These are phyloP conservation scores for Hypomontagnella submonticulosa DNA, from an alignment of 495 filamentous ascomycete genomes.

Conservation along the genomic window DNA sequence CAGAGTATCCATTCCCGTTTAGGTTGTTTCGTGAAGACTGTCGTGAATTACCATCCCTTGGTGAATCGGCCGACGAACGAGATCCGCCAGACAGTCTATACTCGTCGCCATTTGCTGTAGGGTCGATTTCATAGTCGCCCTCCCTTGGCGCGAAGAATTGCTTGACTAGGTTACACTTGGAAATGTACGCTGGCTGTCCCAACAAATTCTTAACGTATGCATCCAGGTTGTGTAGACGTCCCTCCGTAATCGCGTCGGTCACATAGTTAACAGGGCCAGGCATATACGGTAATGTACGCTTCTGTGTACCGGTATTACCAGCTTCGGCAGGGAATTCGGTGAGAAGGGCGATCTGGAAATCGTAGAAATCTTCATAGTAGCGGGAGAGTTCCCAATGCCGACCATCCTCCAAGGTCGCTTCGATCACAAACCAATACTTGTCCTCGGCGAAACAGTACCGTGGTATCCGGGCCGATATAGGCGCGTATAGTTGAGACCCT, in stretches of 20 bases:
- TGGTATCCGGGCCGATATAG: slow-evolving; percentile 83
- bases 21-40: slow-evolving; percentile 81
- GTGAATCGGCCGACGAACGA: slow-evolving; percentile 72
- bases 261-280: slow-evolving; percentile 97
- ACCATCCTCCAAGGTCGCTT: slow-evolving; percentile 90
- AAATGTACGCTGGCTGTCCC: slow-evolving; percentile 83
- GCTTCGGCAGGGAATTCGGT: slow-evolving; percentile 95
- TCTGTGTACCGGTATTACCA: slow-evolving; percentile 78
- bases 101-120: slow-evolving; percentile 70
- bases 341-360: slow-evolving; percentile 95
- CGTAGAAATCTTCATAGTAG: slow-evolving; percentile 98
- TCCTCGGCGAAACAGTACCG: slow-evolving; percentile 96
- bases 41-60: slow-evolving; percentile 67
- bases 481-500: slow-evolving; percentile 59
- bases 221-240: slow-evolving; percentile 88
- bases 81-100: slow-evolving; percentile 77
- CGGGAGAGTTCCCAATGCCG: slow-evolving; percentile 91
- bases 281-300: slow-evolving; percentile 95
- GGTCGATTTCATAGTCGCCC: slow-evolving; percentile 92
- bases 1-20: slow-evolving; percentile 66
- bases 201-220: slow-evolving; percentile 94
- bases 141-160: slow-evolving; percentile 89
- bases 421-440: slow-evolving; percentile 98
- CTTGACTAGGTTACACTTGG: slow-evolving; percentile 82
- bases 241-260: slow-evolving; percentile 95